phyloP scores from a whole-genome alignment of 2,329 filamentous ascomycete species.

The Coniosporium tulheliwenetii region DNA sequence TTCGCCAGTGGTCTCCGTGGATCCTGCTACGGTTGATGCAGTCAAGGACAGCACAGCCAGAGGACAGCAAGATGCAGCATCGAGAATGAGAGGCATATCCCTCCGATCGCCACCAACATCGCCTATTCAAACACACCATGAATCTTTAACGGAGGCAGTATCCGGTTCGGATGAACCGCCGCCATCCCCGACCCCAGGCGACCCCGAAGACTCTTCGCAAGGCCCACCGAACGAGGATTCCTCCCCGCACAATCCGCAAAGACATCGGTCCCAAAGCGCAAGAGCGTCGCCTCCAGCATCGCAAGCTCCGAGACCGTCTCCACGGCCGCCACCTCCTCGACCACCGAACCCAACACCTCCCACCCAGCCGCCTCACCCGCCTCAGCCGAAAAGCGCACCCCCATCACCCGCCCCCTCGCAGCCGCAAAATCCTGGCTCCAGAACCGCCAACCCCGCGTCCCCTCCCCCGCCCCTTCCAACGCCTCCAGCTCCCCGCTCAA shows the following conservation, averaged over 20 bases:
- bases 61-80: slow-evolving; percentile 43
- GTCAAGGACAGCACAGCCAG: slow-evolving; percentile 33
- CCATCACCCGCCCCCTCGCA: slow-evolving; percentile 5
- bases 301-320: background rate
- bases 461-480: slow-evolving; percentile 3
- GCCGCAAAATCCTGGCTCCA: slow-evolving; percentile 8
- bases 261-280: background rate
- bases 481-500: slow-evolving; percentile 17
- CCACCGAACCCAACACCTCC: background rate
- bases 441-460: slow-evolving; percentile 13
- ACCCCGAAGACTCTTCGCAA: background rate
- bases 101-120: slow-evolving; percentile 29
- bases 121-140: slow-evolving; percentile 1
- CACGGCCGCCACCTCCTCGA: background rate
- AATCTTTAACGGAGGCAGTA: background rate
- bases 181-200: background rate
- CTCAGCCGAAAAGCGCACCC: slow-evolving; percentile 10
- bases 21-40: slow-evolving; percentile 48
- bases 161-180: too few relatives aligned
- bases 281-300: background rate
- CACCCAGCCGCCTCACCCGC: slow-evolving; percentile 4
- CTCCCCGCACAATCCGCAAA: background rate
- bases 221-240: background rate
- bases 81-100: slow-evolving; percentile 54
- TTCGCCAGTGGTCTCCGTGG: slow-evolving; percentile 50